Evolutionary conservation across 305 asterid genomes (phyloP), one percentile per base, ranked within the genome.

Genomic region (Ruellia speciosa): DNA sequence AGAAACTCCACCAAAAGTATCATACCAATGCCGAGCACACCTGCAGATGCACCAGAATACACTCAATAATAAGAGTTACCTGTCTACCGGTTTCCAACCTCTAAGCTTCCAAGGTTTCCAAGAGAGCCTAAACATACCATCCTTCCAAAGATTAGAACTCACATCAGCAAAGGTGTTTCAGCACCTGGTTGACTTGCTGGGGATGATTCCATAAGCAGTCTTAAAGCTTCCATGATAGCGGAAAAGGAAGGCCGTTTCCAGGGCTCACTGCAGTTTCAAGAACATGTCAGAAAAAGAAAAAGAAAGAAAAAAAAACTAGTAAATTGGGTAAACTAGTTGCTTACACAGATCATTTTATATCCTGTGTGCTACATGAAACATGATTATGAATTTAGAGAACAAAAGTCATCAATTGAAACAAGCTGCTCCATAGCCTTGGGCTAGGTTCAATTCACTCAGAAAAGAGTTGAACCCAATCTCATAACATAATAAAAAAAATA

Each of bases 201-300:
- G 40, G 74, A 62, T 18, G 73, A 55, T 67, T 69, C 76, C 49
- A 67, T 75, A 31, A 80, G 68, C n/a, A 73, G 70, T 49, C 59
- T 66, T 76, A 79, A 68, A 65, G 80, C 68, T 64, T 79, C 82
- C 78, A 74, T 79, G 70, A 79, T 71, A 67, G 60, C 63, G 67
- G 82, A 56, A 56, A 79, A 76, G 33, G 80, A 79, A 50, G 86
- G 86, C 28, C 82, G 80, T 59, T 76, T 76, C 80, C 80, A 64
- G 53, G 86, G 81, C 62, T 76, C 86, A 17, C 86, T 79, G 82
- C 79, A 79, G 51, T 51, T 59, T 51, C 46, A 49, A 46, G 16
- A 12, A 43, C 16, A 43, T 37, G 41, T 12, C 49, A 43, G 16
- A 3, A n/a, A 43, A 13, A 12, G 12, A 24, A 24, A 24, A 4